phyloP scores from a whole-genome alignment of 345 rosid genomes.

The Murraya paniculata region DNA sequence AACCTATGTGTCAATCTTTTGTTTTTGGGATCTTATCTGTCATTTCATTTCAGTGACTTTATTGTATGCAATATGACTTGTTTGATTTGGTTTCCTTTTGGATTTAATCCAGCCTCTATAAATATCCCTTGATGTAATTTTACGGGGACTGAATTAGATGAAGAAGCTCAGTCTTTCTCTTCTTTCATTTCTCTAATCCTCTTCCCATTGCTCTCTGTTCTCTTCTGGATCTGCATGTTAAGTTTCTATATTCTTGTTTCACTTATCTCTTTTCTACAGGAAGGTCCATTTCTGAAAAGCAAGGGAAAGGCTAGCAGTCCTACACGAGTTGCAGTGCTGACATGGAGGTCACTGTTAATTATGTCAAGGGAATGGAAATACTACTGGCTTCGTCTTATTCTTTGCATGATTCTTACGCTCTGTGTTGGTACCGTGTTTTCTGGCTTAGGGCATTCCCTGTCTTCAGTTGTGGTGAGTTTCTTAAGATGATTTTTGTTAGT shows the following conservation, averaged over 20 bases:
- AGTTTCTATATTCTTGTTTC: background rate
- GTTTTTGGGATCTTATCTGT: background rate
- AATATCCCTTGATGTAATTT: background rate
- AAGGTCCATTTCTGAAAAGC: constrained; percentile 88
- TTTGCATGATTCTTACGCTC: constrained; percentile 76
- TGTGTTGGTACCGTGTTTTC: constrained; percentile 83
- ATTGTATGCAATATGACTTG: background rate
- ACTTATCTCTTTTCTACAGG: constrained; percentile 46
- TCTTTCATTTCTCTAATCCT: background rate
- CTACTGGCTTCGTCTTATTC: constrained; percentile 94
- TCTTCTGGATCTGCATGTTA: background rate
- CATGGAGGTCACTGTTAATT: constrained; percentile 91
- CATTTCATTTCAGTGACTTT: background rate
- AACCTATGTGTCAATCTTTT: background rate
- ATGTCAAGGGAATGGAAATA: constrained; percentile 99
- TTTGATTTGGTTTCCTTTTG: background rate
- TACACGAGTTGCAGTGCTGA: constrained; percentile 83
- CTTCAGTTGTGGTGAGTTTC: constrained; percentile 85
- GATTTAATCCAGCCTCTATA: background rate
- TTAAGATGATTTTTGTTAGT: constrained; percentile 6
- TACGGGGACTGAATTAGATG: background rate
- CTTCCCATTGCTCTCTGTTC: background rate
- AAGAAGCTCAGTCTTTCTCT: background rate
- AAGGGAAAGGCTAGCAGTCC: constrained; percentile 80
- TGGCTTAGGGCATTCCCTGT: constrained; percentile 87